Base-by-base conservation (phyloP, 2,329 filamentous ascomycete genomes). In the Ustilaginoidea virens region DNA sequence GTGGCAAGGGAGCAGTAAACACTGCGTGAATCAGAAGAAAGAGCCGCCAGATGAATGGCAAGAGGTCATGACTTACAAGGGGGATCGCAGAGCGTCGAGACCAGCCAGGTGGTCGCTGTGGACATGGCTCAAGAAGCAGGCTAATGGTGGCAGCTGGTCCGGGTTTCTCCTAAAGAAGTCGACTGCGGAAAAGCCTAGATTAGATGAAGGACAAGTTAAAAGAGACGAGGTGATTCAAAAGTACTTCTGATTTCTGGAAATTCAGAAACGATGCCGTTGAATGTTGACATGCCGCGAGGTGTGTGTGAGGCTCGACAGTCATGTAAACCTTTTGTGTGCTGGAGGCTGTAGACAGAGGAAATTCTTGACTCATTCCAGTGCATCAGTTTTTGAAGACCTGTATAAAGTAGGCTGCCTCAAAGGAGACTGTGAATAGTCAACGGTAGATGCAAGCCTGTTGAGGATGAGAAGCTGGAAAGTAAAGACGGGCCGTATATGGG, bases 1-100 rank as follows among this genome's bases (percentile, higher is more conserved):
- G 86, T 94, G 0, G 81, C 80, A 0, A 78, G 65, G 2, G 86
- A 93, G 55, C 85, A 94, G 52, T 93, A 94, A 13, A 96, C 71
- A 44, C 67, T 71, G 23, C 11, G 21, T 3, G 12, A 13, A 15
- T 17, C 7, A 30, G 16, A 7, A 23, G 10, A 8, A 23, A 16
- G 7, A 23, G n/a, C n/a, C n/a, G n/a, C n/a, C n/a, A n/a, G n/a
- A n/a, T n/a, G n/a, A n/a, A n/a, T n/a, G 14, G 11, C 4, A 9
- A 18, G n/a, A 12, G 12, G 5, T 4, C 5, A n/a, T n/a, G n/a
- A 32, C 31, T 23, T 49, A 71, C 66, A 93, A 93, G 0, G 82
- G 80, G 17, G 80, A 72, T 25, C 73, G 69, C 30, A 86, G 63
- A 9, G 64, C 69, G 41, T 92, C 83, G 2, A 94, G 63, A 0